Base-by-base conservation (phyloP, 768 basidiomycete species). In the Termitomyces heimii region DNA sequence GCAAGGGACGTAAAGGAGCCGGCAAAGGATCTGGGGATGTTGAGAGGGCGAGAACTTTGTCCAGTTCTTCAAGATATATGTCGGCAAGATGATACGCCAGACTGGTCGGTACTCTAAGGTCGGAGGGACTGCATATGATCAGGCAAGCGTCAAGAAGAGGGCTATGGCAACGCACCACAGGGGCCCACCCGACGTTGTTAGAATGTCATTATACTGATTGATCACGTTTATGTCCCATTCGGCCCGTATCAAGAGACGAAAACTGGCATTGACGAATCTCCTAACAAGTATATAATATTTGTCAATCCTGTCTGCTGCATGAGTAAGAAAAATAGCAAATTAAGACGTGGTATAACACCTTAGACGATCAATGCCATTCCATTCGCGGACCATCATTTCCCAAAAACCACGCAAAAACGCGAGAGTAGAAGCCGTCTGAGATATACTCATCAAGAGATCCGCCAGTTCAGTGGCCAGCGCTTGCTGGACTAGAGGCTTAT, bases 271-370 rank as follows among this genome's bases (percentile, higher is more conserved):
- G 54, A 91, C 78, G 66, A 93, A 98, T 61, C 88, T 81, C 57
- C 96, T 82, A 57, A 98, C 84, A 46, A 99, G 87, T 85, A 98
- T 86, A 68, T 96, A 95, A 70, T 92, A 98, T 70, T 99, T 99
- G 79, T 99, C 96, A 69, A 98, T 85, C 63, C 95, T 97, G 65
- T 12, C 28, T 12, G 22, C 53, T 29, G 55, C 58, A 35, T 60
- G 31, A 60, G 52, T 42, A 44, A 18, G 34, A 26, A 40, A 37
- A 54, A n/a, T 39, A 40, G 4, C 42, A 49, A 34, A 28, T 54
- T 34, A 44, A 8, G 35, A 34, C 4, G 43, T 37, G 7, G 69
- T 7, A 34, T 68, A 83, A 61, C 60, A 96, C 95, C 96, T 77
- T 63, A 96, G 73, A 44, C 90, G 80, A 68, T 99, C 96, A 34